Evolutionary conservation across 805 yeast genomes (phyloP).

Genomic region (Hanseniaspora guilliermondii): DNA sequence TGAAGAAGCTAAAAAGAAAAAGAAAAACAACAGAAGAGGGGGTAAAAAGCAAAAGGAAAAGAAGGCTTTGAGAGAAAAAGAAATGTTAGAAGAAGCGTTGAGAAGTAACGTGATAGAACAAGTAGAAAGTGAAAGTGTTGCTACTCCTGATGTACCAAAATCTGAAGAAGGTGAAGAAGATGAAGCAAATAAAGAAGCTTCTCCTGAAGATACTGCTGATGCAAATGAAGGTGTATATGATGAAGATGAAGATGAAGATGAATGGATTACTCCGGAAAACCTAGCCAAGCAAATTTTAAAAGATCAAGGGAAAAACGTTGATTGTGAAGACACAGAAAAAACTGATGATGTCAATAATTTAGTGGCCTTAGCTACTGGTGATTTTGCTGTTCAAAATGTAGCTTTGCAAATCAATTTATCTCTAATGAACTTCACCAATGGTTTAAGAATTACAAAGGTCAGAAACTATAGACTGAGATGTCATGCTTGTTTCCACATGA

Average conservation of each 20-base stretch:
- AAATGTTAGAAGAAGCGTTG: conserved; percentile 7
- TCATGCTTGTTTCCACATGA: conserved; percentile 84
- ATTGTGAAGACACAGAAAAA: conserved; percentile 29
- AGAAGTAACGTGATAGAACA: conserved; percentile 14
- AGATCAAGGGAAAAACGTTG: conserved; percentile 49
- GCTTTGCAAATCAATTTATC: conserved; percentile 81
- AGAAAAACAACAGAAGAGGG: conserved; percentile 47
- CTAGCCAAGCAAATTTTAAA: conserved; percentile 54
- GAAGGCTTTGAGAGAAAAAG: conserved; percentile 32
- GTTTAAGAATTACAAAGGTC: conserved; percentile 70
- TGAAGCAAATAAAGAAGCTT: conserved; percentile 22
- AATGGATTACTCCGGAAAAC: conserved; percentile 91
- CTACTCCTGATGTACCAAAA: neutral
- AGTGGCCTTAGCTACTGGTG: conserved; percentile 86
- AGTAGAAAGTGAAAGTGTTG: conserved; percentile 4
- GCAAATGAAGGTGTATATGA: conserved; percentile 20
- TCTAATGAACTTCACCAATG: conserved; percentile 72
- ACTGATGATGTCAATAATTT: conserved; percentile 34
- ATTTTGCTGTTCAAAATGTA: conserved; percentile 95
- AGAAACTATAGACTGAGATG: conserved; percentile 91
- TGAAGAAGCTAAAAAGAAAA: conserved; percentile 20
- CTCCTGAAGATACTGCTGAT: conserved; percentile 1
- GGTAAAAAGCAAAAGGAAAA: conserved; percentile 54
- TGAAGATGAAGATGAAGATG: conserved; percentile 64
- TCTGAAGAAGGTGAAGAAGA: conserved; percentile 23